Base-by-base conservation (phyloP, 257 asterid genomes). In the Coffea eugenioides region DNA sequence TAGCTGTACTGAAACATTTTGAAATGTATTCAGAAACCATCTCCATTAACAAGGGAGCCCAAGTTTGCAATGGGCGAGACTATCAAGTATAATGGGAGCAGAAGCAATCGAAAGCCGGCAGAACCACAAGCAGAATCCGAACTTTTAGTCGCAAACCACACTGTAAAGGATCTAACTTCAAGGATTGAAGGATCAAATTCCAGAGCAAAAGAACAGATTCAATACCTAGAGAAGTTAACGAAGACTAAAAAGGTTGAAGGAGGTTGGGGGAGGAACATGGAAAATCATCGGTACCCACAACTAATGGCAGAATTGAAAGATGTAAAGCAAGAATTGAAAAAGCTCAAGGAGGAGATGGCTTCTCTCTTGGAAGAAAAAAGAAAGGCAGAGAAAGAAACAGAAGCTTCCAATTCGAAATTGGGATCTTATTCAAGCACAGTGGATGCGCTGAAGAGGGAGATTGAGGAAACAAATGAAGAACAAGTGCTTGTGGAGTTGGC, bases 401-500 rank as follows among this genome's bases (percentile, higher is more conserved):
- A 81, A 6, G 84, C 71, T 39, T 85, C 88, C n/a, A 8, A 79
- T 57, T 86, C 67, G 54, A 89, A 84, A 84, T 74, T 79, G 43
- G 75, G 74, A 71, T 64, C 89, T 71, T 70, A 49, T 69, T 54
- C 84, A 73, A 84, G 86, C 73, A 80, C 86, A 4, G 81, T 87
- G 20, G 89, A 85, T 52, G 76, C 80, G 20, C 92, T 95, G 27
- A 78, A 77, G 74, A 74, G 80, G 82, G 89, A 90, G 85, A 89
- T 93, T 13, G 97, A 91, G 80, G 91, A 88, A 77, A 79, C 88
- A 54, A 85, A 88, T 9, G 98, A 93, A 88, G 97, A 95, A 85
- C 92, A 89, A 67, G 93, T 95, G 75, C 87, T 93, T 71, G 97
- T 91, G 69, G 99, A 95, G 90, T 80, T 95, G 87, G 99, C 99